These are phyloP conservation scores for Neopestalotiopsis rosae DNA, from an alignment of 2,329 filamentous ascomycete genomes.

Conservation along the genomic window DNA sequence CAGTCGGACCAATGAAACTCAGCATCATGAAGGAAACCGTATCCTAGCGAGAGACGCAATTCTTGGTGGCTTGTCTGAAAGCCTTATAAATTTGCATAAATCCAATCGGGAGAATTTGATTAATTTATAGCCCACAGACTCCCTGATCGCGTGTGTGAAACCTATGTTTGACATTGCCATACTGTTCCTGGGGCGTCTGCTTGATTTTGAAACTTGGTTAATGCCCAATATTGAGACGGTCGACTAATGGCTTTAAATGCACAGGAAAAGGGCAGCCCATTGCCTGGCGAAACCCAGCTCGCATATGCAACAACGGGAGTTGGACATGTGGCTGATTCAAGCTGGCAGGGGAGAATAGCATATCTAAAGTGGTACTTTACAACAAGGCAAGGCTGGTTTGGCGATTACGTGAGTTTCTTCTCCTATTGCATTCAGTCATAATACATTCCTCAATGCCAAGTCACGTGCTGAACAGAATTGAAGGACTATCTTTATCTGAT, in stretches of 20 bases:
- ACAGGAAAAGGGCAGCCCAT: background rate
- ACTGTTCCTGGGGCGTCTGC: background rate
- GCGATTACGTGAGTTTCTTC: constrained; percentile 41
- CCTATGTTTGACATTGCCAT: background rate
- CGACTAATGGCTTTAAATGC: background rate
- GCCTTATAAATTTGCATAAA: background rate
- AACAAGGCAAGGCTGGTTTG: constrained; percentile 42
- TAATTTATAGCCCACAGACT: too few relatives aligned
- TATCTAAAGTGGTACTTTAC: constrained; percentile 40
- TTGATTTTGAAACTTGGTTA: background rate
- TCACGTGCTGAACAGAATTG: constrained; percentile 3
- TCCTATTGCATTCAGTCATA: background rate
- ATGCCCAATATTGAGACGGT: background rate
- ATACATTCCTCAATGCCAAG: background rate
- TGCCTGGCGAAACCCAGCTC: background rate
- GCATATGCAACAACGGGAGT: background rate
- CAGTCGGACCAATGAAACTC: background rate
- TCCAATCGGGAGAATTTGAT: background rate
- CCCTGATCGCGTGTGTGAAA: too few relatives aligned
- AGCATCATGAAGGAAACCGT: background rate
- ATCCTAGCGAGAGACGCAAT: background rate
- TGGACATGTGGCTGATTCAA: background rate
- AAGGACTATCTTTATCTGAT: constrained; percentile 44
- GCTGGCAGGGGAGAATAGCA: background rate
- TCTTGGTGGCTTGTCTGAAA: background rate